Percentiles rank a stretch among this genome's conserved stretches.
These are phyloP conservation scores for Saturnispora dispora DNA, from an alignment of 805 yeast genomes.

Conservation along the genomic window DNA sequence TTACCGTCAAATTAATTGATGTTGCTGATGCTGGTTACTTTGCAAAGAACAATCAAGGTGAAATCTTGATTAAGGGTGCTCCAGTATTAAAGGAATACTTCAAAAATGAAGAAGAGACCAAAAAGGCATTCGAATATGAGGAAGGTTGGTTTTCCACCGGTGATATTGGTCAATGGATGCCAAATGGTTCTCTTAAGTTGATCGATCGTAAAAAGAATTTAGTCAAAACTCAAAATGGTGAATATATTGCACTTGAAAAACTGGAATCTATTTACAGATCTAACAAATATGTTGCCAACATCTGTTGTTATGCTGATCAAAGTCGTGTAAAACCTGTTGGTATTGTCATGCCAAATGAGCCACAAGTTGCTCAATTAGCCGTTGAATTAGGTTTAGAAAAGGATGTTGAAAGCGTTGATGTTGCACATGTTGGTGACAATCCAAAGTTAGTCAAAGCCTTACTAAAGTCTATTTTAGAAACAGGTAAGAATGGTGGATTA, in stretches of 20 bases:
- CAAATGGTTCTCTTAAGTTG: slow-evolving; percentile 67
- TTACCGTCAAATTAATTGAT: slow-evolving; percentile 83
- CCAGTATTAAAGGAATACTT: slow-evolving; percentile 71
- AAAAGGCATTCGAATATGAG: slow-evolving; percentile 56
- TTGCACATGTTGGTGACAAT: slow-evolving; percentile 46
- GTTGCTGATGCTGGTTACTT: slow-evolving; percentile 86
- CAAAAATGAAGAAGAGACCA: slow-evolving; percentile 75
- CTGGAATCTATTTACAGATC: slow-evolving; percentile 88
- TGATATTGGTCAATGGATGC: slow-evolving; percentile 91
- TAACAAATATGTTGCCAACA: slow-evolving; percentile 61
- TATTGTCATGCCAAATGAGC: slow-evolving; percentile 75
- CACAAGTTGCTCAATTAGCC: slow-evolving; percentile 51
- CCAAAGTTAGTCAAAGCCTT: slow-evolving; percentile 46
- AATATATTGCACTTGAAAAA: slow-evolving; percentile 94
- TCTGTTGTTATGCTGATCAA: slow-evolving; percentile 90
- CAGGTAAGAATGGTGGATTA: slow-evolving; percentile 77
- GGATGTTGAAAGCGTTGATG: slow-evolving; percentile 30
- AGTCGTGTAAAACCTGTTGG: slow-evolving; percentile 86
- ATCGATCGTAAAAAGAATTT: slow-evolving; percentile 94
- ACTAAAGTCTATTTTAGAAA: slow-evolving; percentile 49
- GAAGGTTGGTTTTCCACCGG: slow-evolving; percentile 97
- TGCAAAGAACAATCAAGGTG: slow-evolving; percentile 91
- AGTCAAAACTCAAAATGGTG: slow-evolving; percentile 94
- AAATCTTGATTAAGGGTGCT: slow-evolving; percentile 70
- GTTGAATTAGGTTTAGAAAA: slow-evolving; percentile 44